Percentiles rank a stretch among this genome's conserved stretches.
These are phyloP conservation scores for Paraphoma chrysanthemicola DNA, from an alignment of 2,329 filamentous ascomycete species.

Conservation along the genomic window DNA sequence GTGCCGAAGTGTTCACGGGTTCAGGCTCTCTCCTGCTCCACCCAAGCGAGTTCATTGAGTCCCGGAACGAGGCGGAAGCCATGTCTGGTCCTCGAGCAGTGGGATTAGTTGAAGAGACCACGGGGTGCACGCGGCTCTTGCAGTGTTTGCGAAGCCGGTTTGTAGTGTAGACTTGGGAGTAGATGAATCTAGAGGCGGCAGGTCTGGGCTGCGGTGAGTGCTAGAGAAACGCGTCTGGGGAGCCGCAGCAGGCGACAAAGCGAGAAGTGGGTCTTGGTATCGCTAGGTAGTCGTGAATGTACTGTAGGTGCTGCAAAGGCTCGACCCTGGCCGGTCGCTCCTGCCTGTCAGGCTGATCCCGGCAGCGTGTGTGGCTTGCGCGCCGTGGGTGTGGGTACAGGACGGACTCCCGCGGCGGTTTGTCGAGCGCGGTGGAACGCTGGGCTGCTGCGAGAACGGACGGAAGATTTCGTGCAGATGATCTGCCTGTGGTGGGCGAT, in stretches of 20 bases:
- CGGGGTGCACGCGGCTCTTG: conserved; percentile 23
- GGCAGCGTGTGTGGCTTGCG: conserved; percentile 14
- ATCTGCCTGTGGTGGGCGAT: conserved; percentile 47
- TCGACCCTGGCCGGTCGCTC: conserved; percentile 4
- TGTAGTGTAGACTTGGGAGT: conserved; percentile 16
- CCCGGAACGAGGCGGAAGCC: conserved; percentile 88
- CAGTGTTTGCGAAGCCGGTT: conserved; percentile 18
- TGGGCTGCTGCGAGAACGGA: conserved; percentile 32
- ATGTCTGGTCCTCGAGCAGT: conserved; percentile 55
- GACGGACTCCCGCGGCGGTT: conserved; percentile 17
- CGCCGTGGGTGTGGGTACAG: conserved; percentile 4
- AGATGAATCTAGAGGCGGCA: conserved; percentile 10
- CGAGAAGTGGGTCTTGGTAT: conserved; percentile 31
- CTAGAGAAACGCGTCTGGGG: conserved; percentile 36
- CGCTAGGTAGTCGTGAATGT: conserved; percentile 8
- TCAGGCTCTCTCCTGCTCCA: conserved; percentile 88
- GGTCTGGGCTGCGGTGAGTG: conserved; percentile 17
- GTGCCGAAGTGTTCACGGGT: conserved; percentile 75
- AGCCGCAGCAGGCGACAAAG: conserved; percentile 48
- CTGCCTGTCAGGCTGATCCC: conserved; percentile 20
- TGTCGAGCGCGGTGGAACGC: conserved; percentile 13
- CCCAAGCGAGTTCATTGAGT: conserved; percentile 92
- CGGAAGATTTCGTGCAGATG: conserved; percentile 62
- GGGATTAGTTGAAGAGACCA: conserved; percentile 16
- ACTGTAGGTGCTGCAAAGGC: conserved; percentile 16